These are phyloP conservation scores for Kodamaea laetipori DNA, from an alignment of 805 yeast species.

Conservation along the genomic window DNA sequence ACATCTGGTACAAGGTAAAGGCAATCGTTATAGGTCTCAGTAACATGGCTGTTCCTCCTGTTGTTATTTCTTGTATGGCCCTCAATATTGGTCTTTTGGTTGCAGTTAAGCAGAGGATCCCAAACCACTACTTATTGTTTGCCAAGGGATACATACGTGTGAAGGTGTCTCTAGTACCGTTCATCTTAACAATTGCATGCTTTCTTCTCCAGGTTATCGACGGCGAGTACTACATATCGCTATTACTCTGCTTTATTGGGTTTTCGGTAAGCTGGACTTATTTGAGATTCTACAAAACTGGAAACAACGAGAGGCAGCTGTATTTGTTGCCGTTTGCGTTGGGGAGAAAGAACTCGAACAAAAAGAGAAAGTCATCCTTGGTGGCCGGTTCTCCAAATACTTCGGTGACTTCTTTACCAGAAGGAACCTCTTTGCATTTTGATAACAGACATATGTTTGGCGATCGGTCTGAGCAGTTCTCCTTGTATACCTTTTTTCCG, in stretches of 20 bases:
- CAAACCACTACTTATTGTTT: conserved; percentile 57
- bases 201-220: conserved; percentile 27
- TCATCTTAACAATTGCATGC: conserved; percentile 25
- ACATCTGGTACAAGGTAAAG: conserved; percentile 25
- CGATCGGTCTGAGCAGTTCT: conserved; percentile 33
- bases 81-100: conserved; percentile 60
- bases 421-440: conserved; percentile 11
- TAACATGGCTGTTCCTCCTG: conserved; percentile 36
- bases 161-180: conserved; percentile 44
- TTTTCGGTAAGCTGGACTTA: conserved; percentile 42
- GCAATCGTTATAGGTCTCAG: conserved; percentile 14
- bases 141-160: conserved; percentile 50
- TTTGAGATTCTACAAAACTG: conserved; percentile 41
- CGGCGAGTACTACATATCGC: conserved; percentile 31
- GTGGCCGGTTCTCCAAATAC: conserved; percentile 4
- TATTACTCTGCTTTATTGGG: conserved; percentile 29
- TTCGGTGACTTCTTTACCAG: background rate
- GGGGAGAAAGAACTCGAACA: conserved; percentile 22
- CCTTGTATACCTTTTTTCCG: conserved; percentile 46
- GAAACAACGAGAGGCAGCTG: conserved; percentile 47
- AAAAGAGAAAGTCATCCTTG: conserved; percentile 11
- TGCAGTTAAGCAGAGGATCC: conserved; percentile 65
- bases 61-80: conserved; percentile 56
- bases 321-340: conserved; percentile 39
- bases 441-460: conserved; percentile 20